Conservation (phyloP, 257 asterid species). For the Primulina huaijiensis region DNA sequence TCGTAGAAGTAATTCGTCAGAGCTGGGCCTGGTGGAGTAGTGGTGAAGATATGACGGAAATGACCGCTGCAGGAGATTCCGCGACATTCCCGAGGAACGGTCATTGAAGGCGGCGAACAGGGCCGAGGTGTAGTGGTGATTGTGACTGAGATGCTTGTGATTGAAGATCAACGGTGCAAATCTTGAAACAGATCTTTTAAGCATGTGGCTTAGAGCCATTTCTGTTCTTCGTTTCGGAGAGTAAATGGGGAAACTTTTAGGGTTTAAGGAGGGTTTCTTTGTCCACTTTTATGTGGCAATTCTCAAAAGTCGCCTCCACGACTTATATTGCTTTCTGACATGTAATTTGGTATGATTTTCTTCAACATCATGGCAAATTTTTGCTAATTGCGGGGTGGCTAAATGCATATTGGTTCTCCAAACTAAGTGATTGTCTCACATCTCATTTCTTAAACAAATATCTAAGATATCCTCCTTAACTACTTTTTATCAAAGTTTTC, state of each 20-base stretch:
- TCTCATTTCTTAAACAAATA: too few relatives aligned
- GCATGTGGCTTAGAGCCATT: slow-evolving; percentile 48
- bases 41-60: slow-evolving; percentile 42
- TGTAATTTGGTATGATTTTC: too few relatives aligned
- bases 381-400: rapidly evolving
- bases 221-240: background rate
- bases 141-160: slow-evolving; percentile 40
- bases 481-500: too few relatives aligned
- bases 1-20: slow-evolving; percentile 53
- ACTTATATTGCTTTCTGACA: too few relatives aligned
- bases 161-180: slow-evolving; percentile 46
- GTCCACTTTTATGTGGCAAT: too few relatives aligned
- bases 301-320: too few relatives aligned
- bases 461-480: too few relatives aligned
- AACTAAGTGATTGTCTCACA: too few relatives aligned
- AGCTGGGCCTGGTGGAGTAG: slow-evolving; percentile 38
- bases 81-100: slow-evolving; percentile 22
- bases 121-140: slow-evolving; percentile 38
- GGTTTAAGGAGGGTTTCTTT: slow-evolving; percentile 26
- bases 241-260: background rate
- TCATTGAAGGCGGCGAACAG: slow-evolving; percentile 36
- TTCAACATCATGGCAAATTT: too few relatives aligned
- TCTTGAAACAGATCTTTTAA: slow-evolving; percentile 52
- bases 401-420: too few relatives aligned
- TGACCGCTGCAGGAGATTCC: slow-evolving; percentile 30